These are phyloP conservation scores for Sphaerobolus stellatus DNA, from an alignment of 1,284 basidiomycete genomes.

Conservation along the genomic window DNA sequence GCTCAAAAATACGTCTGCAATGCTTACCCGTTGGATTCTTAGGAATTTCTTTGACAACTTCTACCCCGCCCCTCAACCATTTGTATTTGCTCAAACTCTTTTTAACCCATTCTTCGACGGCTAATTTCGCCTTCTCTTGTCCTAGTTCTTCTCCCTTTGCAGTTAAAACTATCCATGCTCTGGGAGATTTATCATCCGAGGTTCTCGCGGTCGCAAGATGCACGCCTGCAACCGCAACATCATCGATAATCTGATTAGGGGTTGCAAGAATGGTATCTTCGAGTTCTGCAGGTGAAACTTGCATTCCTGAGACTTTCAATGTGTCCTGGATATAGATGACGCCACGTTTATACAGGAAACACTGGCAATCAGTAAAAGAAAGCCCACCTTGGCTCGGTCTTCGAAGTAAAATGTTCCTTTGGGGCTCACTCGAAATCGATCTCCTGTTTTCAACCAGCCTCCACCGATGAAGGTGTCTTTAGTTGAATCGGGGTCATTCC, in stretches of 20 bases:
- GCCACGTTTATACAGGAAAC: not conserved
- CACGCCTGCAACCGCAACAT: slow-evolving; percentile 25
- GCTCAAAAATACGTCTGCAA: too few species aligned
- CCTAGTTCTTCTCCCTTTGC: slow-evolving; percentile 49
- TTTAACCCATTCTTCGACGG: slow-evolving; percentile 58
- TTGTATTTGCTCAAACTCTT: slow-evolving; percentile 67
- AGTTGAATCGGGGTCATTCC: slow-evolving; percentile 65
- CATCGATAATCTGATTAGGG: slow-evolving; percentile 20
- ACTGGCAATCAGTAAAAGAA: not conserved
- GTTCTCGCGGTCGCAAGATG: slow-evolving; percentile 8
- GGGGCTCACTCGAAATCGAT: slow-evolving; percentile 59
- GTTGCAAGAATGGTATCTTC: slow-evolving; percentile 21
- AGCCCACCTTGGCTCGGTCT: slow-evolving; percentile 54
- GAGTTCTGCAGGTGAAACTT: slow-evolving; percentile 27
- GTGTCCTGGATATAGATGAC: slow-evolving; percentile 16
- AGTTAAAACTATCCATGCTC: slow-evolving; percentile 72
- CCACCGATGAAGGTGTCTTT: slow-evolving; percentile 56
- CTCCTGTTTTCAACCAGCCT: slow-evolving; percentile 74
- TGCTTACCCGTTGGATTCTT: slow-evolving; percentile 56
- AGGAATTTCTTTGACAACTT: slow-evolving; percentile 64
- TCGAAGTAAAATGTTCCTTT: slow-evolving; percentile 66
- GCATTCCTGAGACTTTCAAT: slow-evolving; percentile 24
- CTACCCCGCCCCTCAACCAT: slow-evolving; percentile 67
- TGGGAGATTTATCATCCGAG: slow-evolving; percentile 48
- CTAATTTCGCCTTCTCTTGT: slow-evolving; percentile 39